Evolutionary conservation across 129 eudicot species (phyloP), one percentile per base, ranked within the genome.

Genomic region (Calendula officinalis): DNA sequence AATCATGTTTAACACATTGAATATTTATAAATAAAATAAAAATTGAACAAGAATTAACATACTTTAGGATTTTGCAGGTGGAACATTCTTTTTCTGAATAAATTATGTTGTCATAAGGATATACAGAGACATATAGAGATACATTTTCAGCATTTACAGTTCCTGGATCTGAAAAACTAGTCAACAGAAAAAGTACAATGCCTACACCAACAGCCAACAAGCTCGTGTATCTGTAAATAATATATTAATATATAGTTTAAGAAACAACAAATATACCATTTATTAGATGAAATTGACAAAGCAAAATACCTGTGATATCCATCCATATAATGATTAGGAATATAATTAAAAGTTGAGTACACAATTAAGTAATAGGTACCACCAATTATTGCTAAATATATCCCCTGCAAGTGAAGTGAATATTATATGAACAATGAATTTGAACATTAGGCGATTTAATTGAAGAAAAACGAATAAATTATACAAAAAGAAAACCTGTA

Each of bases 141-240:
- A 81, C 88, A 75, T 91, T 91, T 57, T 78, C 80, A 13, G 80
- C 70, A 66, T 78, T 91, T 33, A 91, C 80, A 72, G 85, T 86
- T 76, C 98, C 98, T 56, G 98, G 98, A 68, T 91, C 91, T 62
- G 95, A 83, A 78, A 91, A 91, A 81, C 98, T 91, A 62, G 98
- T 85, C 78, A 91, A 79, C 43, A 88, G 71, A 72, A 91, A 91
- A 57, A 91, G 90, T 69, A 88, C 39, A 74, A 91, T 43, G 66
- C 98, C 98, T 43, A 88, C 83, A 71, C 84, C 95, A 72, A 91
- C 89, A 68, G 89, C 98, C 82, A 85, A 62, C 62, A 85, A 40
- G 82, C 98, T 88, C 68, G 76, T 80, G 86, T 88, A 88, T 86
- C 96, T 91, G 86, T 77, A 73, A 62, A 37, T 42, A 69, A 52